Evolutionary conservation across 2,329 filamentous ascomycete species (phyloP).

Genomic region (Alternaria triticimaculans): DNA sequence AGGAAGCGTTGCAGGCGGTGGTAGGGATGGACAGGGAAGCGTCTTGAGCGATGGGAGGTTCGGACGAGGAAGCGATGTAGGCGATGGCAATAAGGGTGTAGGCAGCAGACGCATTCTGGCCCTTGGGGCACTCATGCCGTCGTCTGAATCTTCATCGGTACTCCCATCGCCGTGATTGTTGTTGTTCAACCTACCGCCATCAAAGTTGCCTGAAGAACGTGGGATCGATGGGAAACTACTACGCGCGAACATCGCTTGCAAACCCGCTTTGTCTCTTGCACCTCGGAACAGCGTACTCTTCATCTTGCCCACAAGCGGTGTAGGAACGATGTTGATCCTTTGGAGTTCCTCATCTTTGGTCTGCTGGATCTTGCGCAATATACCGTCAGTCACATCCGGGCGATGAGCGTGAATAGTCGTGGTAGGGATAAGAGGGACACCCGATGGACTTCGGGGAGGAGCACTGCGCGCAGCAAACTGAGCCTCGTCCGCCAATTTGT

Average conservation of each 20-base stretch:
- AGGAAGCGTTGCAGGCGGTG: background rate
- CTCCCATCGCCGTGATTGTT: slow-evolving; percentile 2
- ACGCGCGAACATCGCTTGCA: background rate
- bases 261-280: slow-evolving; percentile 9
- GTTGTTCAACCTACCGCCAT: background rate
- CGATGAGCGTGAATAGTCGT: slow-evolving; percentile 18
- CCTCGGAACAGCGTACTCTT: slow-evolving; percentile 29
- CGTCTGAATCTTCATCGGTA: slow-evolving; percentile 6
- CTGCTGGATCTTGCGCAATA: slow-evolving; percentile 14
- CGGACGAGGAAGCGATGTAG: background rate
- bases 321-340: slow-evolving; percentile 25
- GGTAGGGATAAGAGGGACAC: slow-evolving; percentile 34
- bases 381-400: slow-evolving; percentile 9
- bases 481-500: slow-evolving; percentile 33
- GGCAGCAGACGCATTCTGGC: background rate
- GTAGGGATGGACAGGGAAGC: background rate
- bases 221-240: background rate
- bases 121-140: background rate
- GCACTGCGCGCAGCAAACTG: slow-evolving; percentile 19
- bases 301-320: slow-evolving; percentile 24
- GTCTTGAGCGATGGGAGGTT: background rate
- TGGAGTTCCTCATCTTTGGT: slow-evolving; percentile 2
- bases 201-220: background rate
- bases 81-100: background rate
- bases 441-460: slow-evolving; percentile 13